Percentiles rank a stretch among this genome's conserved stretches.
phyloP scores from a whole-genome alignment of 23 red algal species.

The Gracilariopsis chorda region DNA sequence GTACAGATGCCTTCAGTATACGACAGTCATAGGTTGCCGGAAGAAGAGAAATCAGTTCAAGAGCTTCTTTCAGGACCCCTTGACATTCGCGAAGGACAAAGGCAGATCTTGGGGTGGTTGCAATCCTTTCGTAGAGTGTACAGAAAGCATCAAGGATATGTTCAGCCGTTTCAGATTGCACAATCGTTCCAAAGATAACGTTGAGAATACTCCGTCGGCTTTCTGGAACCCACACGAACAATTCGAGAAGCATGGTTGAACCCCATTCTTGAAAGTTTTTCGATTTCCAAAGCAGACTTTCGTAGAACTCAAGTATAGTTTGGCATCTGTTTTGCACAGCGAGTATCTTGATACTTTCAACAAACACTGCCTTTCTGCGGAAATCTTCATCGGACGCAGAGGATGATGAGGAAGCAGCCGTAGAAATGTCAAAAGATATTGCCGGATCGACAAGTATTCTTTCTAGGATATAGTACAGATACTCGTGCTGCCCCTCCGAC shows the following conservation, averaged over 20 bases:
- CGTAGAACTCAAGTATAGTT: slow-evolving; percentile 12
- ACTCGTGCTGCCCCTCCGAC: not conserved
- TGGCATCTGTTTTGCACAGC: slow-evolving; percentile 4
- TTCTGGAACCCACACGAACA: slow-evolving; percentile 6
- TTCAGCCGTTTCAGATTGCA: not conserved
- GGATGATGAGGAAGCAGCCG: slow-evolving; percentile 22
- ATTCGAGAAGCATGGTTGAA: slow-evolving; percentile 2
- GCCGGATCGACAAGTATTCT: slow-evolving; percentile 8
- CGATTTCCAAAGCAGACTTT: slow-evolving; percentile 5
- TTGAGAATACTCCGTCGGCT: slow-evolving; percentile 10
- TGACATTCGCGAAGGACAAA: slow-evolving; percentile 26
- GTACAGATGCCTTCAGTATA: slow-evolving; percentile 18
- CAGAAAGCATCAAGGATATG: slow-evolving; percentile 6
- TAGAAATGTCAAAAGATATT: slow-evolving; percentile 23
- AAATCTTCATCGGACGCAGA: slow-evolving; percentile 1
- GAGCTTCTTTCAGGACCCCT: slow-evolving; percentile 5
- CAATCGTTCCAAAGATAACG: slow-evolving; percentile 6
- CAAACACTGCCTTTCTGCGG: not conserved
- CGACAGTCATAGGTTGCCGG: not conserved
- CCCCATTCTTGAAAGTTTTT: slow-evolving; percentile 18
- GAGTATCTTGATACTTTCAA: not conserved
- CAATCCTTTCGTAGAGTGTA: not conserved
- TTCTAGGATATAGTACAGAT: slow-evolving; percentile 2
- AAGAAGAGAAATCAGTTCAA: slow-evolving; percentile 9
- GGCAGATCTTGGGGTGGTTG: not conserved